Evolutionary conservation across 108 stramenopile species (phyloP).

Genomic region (Nannochloropsis salina): DNA sequence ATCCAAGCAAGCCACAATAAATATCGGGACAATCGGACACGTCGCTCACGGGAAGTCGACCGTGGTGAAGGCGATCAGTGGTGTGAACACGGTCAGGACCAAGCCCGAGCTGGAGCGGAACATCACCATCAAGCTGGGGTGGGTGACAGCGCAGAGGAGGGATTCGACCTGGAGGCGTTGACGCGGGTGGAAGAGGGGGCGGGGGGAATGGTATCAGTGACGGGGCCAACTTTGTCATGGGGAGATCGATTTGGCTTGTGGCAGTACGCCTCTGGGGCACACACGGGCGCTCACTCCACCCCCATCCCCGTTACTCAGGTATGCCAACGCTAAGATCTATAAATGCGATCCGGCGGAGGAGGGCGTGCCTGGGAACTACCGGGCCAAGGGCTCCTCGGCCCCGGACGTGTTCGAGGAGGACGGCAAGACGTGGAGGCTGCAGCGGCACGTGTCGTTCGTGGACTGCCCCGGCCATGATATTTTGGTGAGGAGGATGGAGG

Average conservation of each 20-base stretch:
- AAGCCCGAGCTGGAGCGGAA: conserved; percentile 98
- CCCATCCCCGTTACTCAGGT: conserved; percentile 57
- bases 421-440: conserved; percentile 74
- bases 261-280: too few relatives aligned
- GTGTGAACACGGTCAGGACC: conserved; percentile 97
- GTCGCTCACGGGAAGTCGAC: conserved; percentile 99
- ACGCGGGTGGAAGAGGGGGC: too few relatives aligned
- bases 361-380: conserved; percentile 62
- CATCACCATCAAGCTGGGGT: conserved; percentile 94
- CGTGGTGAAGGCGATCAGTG: conserved; percentile 96
- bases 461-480: conserved; percentile 99
- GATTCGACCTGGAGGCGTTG: too few relatives aligned
- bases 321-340: conserved; percentile 99
- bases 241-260: too few relatives aligned
- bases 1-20: conserved; percentile 97
- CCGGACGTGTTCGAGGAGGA: conserved; percentile 85
- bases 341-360: conserved; percentile 62
- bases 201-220: too few relatives aligned
- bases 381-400: conserved; percentile 71
- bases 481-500: conserved; percentile 50
- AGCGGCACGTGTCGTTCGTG: conserved; percentile 95
- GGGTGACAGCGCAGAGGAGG: too few relatives aligned
- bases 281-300: neutral
- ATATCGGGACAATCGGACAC: conserved; percentile 99
- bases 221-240: too few relatives aligned